Evolutionary conservation across 169 alveolate genomes (phyloP).

Genomic region (Cryptosporidium tyzzeri): DNA sequence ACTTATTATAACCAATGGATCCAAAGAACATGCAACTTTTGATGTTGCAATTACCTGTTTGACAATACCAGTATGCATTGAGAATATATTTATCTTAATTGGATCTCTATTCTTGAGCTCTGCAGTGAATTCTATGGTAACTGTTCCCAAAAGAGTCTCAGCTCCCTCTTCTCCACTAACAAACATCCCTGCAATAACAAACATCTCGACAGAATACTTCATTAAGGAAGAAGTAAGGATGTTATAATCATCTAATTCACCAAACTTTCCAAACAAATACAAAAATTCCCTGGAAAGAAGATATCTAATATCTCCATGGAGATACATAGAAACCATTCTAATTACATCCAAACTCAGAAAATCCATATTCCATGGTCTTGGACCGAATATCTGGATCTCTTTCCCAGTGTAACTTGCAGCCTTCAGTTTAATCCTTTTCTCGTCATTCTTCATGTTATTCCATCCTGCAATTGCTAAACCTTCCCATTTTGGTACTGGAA

Average conservation of each 20-base stretch:
- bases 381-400: conserved; percentile 49
- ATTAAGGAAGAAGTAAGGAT: neutral
- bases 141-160: conserved; percentile 35
- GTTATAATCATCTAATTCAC: conserved; percentile 1
- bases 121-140: conserved; percentile 14
- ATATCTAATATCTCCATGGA: conserved; percentile 13
- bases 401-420: conserved; percentile 48
- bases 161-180: conserved; percentile 21
- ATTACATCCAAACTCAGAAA: conserved; percentile 42
- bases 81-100: neutral
- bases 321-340: conserved; percentile 1
- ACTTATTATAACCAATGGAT: conserved; percentile 30
- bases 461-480: conserved; percentile 38
- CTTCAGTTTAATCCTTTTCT: neutral
- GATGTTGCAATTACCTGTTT: conserved; percentile 30
- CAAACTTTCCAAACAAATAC: conserved; percentile 8
- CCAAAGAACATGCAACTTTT: conserved; percentile 30
- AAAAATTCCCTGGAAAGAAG: conserved; percentile 17
- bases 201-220: conserved; percentile 48
- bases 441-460: conserved; percentile 22
- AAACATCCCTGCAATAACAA: conserved; percentile 39
- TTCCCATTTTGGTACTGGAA: conserved; percentile 39
- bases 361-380: conserved; percentile 74
- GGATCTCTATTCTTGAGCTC: neutral
- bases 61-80: conserved; percentile 33